Evolutionary conservation across 495 filamentous ascomycete species (phyloP), one percentile per base, ranked within the genome.

Genomic region (Barbatosphaeria neglecta): DNA sequence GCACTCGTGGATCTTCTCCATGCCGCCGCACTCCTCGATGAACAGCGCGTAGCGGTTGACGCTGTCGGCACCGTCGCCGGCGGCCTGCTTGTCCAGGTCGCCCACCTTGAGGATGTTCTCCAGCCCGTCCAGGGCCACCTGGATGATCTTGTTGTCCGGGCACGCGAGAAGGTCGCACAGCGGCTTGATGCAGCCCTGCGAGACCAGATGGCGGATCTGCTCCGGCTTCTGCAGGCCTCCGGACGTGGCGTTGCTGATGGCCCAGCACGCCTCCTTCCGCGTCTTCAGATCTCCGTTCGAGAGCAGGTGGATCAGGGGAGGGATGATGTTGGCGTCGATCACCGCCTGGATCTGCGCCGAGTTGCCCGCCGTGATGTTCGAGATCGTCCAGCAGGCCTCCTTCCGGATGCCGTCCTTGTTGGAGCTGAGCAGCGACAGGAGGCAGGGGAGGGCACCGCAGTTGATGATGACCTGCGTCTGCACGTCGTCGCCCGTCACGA

Each of bases 1-100:
- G 79, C 92, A 95, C 55, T 96, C 90, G 66, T 99, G 93, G 58
- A 99, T 96, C 82, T 96, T 97, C 73, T 96, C 90, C 93, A 99
- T 99, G 53, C 93, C 93, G 53, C 87, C 87, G 48, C 89, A 92
- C 63, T 99, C 93, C 70, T 99, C 93, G 55, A 99, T 99, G 72
- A 92, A 95, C 51, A 99, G 76, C 24, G 93, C 93, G 62, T 90
- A 99, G 46, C 87, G 84, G 76, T 99, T 99, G 68, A 99, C 83
- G 43, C 76, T 82, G 33, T 87, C 79, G 28, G 86, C 76, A 45
- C 78, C 79, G 6, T 84, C 77, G 22, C 75, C 80, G 44, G 81
- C 75, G 43, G 85, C 77, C 61, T 93, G 87, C 76, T 95, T 97
- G 68, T 99, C 93, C 73, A 95, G 87, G 41, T 99, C 93, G 31